A percentile compares a stretch with the other conserved stretches of the same genome.
Conservation (phyloP, 257 asterid genomes). For the Solanum appendiculatum region DNA sequence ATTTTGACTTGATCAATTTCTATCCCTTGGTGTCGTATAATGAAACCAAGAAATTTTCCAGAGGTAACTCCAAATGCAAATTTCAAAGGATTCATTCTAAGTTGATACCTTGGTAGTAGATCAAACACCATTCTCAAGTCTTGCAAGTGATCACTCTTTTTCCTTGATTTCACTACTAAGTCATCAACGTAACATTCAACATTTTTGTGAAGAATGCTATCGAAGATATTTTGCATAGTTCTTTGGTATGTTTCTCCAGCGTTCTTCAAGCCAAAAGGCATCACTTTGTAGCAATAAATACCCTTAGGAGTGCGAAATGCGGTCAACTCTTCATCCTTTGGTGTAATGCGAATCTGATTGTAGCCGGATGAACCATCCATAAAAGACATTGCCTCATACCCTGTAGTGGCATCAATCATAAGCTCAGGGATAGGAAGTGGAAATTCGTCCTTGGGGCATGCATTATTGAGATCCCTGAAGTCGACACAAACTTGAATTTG, state of each 20-base stretch:
- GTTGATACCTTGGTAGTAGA: not conserved
- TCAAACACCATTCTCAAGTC: not conserved
- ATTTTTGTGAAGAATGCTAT: not conserved
- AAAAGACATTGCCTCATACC: too few relatives aligned
- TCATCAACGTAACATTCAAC: not conserved
- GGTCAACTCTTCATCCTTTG: not conserved
- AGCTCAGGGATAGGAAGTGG: too few relatives aligned
- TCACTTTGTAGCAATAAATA: not conserved
- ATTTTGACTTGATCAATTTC: not conserved
- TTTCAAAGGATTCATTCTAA: not conserved
- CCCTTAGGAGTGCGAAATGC: not conserved
- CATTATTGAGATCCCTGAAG: too few relatives aligned
- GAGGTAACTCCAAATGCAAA: not conserved
- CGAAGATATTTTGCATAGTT: not conserved
- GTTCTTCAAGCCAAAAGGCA: not conserved
- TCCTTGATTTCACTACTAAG: not conserved
- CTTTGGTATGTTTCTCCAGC: not conserved
- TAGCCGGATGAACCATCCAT: too few relatives aligned
- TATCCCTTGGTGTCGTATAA: too few relatives aligned
- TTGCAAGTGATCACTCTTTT: not conserved
- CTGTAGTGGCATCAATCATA: too few relatives aligned
- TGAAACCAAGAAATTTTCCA: not conserved
- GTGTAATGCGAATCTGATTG: not conserved
- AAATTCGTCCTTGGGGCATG: too few relatives aligned
- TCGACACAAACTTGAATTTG: too few relatives aligned